A percentile compares a stretch with the other conserved stretches of the same genome.
Conservation (phyloP, 169 alveolate species). For the Theileria luwenshuni region DNA sequence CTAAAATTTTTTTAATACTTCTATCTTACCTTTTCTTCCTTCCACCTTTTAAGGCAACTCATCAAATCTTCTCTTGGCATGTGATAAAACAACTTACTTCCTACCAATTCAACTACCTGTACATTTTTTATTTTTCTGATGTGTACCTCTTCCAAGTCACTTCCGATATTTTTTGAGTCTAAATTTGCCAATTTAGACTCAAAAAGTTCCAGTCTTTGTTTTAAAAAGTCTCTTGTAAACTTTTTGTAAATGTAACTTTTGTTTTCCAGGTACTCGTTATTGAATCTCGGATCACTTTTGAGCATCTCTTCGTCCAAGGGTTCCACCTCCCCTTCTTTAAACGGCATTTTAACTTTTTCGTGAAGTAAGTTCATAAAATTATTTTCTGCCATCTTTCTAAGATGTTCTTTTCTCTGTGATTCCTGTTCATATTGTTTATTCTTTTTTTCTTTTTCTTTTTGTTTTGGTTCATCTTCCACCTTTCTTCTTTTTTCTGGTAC, state of each 20-base stretch:
- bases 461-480: background rate
- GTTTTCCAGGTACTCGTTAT: conserved; percentile 33
- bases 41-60: conserved; percentile 20
- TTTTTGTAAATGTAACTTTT: conserved; percentile 23
- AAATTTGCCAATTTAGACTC: conserved; percentile 29
- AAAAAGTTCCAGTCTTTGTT: conserved; percentile 36
- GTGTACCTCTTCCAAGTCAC: conserved; percentile 35
- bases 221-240: conserved; percentile 46
- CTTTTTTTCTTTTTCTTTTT: background rate
- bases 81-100: conserved; percentile 29
- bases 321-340: conserved; percentile 41
- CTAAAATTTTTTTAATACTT: no score
- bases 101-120: conserved; percentile 39
- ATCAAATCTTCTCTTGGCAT: conserved; percentile 24
- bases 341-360: conserved; percentile 62
- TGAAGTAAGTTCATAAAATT: conserved; percentile 48
- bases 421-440: background rate
- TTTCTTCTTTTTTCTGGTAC: conserved; percentile 19
- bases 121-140: background rate
- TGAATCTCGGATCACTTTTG: conserved; percentile 36
- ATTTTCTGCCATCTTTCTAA: conserved; percentile 37
- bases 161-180: conserved; percentile 14
- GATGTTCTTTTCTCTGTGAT: conserved; percentile 25
- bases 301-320: conserved; percentile 40
- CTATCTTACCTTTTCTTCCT: conserved; percentile 12